Base-by-base conservation (phyloP, 2,329 filamentous ascomycete species). In the Sarocladiaceae sp. region DNA sequence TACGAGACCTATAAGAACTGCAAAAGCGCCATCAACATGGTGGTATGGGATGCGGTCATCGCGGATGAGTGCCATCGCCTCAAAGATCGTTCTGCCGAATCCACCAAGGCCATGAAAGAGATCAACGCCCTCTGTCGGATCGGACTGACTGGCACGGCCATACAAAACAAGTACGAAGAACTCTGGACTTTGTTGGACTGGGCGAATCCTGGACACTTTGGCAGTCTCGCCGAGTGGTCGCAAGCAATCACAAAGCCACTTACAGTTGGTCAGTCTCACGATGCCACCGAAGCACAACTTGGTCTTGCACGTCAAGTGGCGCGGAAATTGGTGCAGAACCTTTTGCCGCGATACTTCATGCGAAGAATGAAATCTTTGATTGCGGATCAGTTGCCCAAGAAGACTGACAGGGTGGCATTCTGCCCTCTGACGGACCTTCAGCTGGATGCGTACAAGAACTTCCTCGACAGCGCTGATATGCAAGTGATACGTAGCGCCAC, bases 151-250 rank as follows among this genome's bases (percentile, higher is more conserved):
- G 93, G 93, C 2, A 98, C 93, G 0, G 91, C 91, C 0, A 96
- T 98, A 34, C 93, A 98, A 59, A 98, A 98, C 63, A 93, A 88
- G 52, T 98, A 98, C 60, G 88, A 96, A 58, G 93, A 98, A 61
- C 74, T 98, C 1, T 98, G 91, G 91, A 94, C 89, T 0, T 71
- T 98, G 0, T 70, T 98, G 3, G 95, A 98, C 59, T 98, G 93
- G 93, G 90, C 89, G 0, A 93, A 94, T 53, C 93, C 93, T 0
- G 91, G 89, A 0, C 66, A 74, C 37, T 76, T 82, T 45, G 78
- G 77, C 13, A 72, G 71, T 1, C 56, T 85, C 9, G 68, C 76
- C 4, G 85, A 86, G 33, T 98, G 93, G 93, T 84, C 81, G 55
- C 72, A 76, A 16, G 80, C 77, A 29, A 88, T 98, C 47, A 82